Evolutionary conservation across 2,329 filamentous ascomycete genomes (phyloP).

Genomic region (Exserohilum turcica): DNA sequence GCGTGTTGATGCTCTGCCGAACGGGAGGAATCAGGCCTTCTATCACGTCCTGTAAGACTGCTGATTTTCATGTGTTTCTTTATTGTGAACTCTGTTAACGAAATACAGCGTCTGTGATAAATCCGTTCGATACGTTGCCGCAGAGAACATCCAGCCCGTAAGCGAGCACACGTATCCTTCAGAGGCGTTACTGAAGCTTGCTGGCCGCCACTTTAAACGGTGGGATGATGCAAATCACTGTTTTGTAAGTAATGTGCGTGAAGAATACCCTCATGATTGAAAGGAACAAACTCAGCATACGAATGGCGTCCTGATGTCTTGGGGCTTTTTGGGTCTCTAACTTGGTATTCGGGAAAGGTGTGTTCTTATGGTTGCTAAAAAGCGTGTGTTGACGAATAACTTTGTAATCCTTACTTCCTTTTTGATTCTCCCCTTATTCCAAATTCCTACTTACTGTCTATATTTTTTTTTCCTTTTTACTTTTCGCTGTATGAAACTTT

Average conservation of each 20-base stretch:
- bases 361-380: too few species aligned
- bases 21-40: constrained; percentile 71
- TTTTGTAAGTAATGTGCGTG: constrained; percentile 83
- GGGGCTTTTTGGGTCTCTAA: too few species aligned
- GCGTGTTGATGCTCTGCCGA: constrained; percentile 63
- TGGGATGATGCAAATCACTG: constrained; percentile 70
- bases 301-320: background rate
- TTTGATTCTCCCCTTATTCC: background rate
- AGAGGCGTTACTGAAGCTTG: constrained; percentile 67
- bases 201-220: constrained; percentile 86
- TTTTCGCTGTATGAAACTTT: background rate
- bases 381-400: too few species aligned
- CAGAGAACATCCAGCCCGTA: constrained; percentile 73
- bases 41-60: constrained; percentile 83
- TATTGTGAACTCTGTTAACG: background rate
- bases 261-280: constrained; percentile 86
- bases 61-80: background rate
- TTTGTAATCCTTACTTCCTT: background rate
- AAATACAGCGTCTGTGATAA: constrained; percentile 68
- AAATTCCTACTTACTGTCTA: background rate
- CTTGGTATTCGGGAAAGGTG: background rate
- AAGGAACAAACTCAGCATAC: too few species aligned
- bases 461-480: background rate
- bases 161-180: constrained; percentile 50
- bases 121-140: constrained; percentile 74